Evolutionary conservation across 2,329 filamentous ascomycete species (phyloP), one percentile per base, ranked within the genome.

Genomic region (Colletotrichum filicis): DNA sequence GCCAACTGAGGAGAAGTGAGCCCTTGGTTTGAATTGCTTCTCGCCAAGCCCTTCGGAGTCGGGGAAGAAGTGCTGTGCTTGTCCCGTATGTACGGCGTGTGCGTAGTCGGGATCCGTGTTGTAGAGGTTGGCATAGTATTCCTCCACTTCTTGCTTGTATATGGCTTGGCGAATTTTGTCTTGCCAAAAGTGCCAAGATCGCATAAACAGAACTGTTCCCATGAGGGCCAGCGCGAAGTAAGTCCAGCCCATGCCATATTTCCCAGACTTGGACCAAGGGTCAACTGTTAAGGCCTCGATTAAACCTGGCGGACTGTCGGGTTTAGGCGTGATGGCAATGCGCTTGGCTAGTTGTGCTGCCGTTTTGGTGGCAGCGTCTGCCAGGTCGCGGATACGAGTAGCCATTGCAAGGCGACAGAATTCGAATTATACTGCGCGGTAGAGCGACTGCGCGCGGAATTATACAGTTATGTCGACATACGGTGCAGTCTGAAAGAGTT

Each of bases 81-180:
- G 84, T 16, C 85, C 86, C 5, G 83, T 92, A 64, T 84, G 83
- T 75, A 88, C 80, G 5, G 81, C 84, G 12, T 85, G 81, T 65
- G 83, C 84, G 76, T 85, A 85, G 26, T 87, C 85, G 46, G 86
- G 83, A 62, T 90, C 86, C 67, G 87, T 78, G 79, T 81, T 86
- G 80, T 91, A 88, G 59, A 89, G 76, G 63, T 86, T 81, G 71
- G 81, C 89, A 80, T 90, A 92, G 77, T 92, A 89, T 77, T 92
- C 88, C 79, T 94, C 88, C 77, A 94, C 88, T 80, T 94, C 91
- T 79, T 97, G 92, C 84, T 97, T 96, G 85, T 97, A 94, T 73
- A 97, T 90, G 75, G 95, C 95, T 76, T 95, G 94, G 76, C 95
- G 91, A 76, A 97, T 94, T 85, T 97, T 97, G 85, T 98, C 95